Evolutionary conservation across 208 protist genomes (phyloP), one percentile per base, ranked within the genome.

Genomic region (Leishmania martiniquensis): DNA sequence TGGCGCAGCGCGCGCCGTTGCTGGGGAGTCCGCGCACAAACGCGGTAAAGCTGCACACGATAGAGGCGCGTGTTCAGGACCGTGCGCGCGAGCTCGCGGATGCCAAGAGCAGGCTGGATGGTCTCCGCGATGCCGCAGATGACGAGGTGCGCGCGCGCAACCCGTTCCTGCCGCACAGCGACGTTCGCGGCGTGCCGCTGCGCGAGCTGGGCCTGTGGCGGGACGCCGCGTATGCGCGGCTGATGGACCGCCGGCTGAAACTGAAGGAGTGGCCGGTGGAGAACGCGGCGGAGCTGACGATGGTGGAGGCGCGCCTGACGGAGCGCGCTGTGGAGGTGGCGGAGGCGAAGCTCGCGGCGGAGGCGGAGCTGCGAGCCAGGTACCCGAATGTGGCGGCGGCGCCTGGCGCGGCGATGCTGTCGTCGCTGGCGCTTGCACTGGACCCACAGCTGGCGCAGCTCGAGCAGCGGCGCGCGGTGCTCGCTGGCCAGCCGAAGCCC

Each of bases 51-150:
- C 29, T 37, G 5, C 54, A n/a, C 22, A 20, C 57, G 37, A 12
- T 73, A 37, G 78, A 91, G 71, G n/a, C n/a, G 12, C 62, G 65
- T 47, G 45, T 89, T 44, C 51, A 62, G 7, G 59, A 39, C 0
- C 77, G 83, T 42, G 90, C 80, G n/a, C 22, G 60, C 0, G 76
- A 13, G 47, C 3, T 89, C 0, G 87, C 90, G 15, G 75, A 63
- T 10, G 60, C 71, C 32, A 51, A 78, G 29, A 83, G 84, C 55
- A 82, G 83, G 71, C 49, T 95, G 32, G 76, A 87, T 32, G 66
- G 86, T 10, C 87, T 86, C 72, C 88, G 81, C 49, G 57, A 66
- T 25, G 87, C 86, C 67, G 89, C 90, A 69, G 86, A 95, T 69
- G n/a, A n/a, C n/a, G n/a, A n/a, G n/a, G n/a, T n/a, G n/a, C n/a